Base-by-base conservation (phyloP, 805 yeast genomes). In the Ogataea populi-albae region DNA sequence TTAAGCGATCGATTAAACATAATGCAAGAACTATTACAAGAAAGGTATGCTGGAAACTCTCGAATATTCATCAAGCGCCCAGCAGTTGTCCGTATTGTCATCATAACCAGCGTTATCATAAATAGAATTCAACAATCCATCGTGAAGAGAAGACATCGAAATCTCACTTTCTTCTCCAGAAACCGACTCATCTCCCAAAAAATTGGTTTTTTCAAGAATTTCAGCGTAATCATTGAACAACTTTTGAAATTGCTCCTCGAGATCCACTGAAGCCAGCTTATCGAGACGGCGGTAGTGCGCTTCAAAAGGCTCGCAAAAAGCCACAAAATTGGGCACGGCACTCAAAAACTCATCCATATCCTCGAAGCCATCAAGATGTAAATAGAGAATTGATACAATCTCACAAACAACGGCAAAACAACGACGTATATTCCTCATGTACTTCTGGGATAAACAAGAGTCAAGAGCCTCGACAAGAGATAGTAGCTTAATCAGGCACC, bases 291-390 rank as follows among this genome's bases (percentile, higher is more conserved):
- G 28, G 11, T 16, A 12, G 6, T n/a, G 20, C 9, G 25, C 21
- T 16, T 30, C 32, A 14, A 23, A 25, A 5, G 34, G 31, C 9
- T 17, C 9, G 2, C 26, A 34, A 5, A 34, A 20, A 2, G 40
- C 26, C 12, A 45, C 43, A 11, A 50, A 34, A 0, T 44, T 26
- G 2, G 48, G 39, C 25, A 47, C 21, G 4, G 35, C n/a, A 20
- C 36, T 23, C 16, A 46, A n/a, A 17, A 49, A 46, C 2, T 37
- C 30, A 3, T 8, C 7, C 11, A 39, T 26, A 26, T 55, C 59
- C 9, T 32, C 46, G 31, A 46, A 55, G 1, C 59, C 61, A 15
- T 39, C 16, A 7, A 56, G 40, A 6, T 41, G 30, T 8, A 28
- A 17, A 16, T 26, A 25, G 8, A 46, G 8, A 6, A 25, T n/a